A percentile compares a stretch with the other conserved stretches of the same genome.
Conservation (phyloP, 1,284 basidiomycete genomes). For the Ceratobasidium sp. region DNA sequence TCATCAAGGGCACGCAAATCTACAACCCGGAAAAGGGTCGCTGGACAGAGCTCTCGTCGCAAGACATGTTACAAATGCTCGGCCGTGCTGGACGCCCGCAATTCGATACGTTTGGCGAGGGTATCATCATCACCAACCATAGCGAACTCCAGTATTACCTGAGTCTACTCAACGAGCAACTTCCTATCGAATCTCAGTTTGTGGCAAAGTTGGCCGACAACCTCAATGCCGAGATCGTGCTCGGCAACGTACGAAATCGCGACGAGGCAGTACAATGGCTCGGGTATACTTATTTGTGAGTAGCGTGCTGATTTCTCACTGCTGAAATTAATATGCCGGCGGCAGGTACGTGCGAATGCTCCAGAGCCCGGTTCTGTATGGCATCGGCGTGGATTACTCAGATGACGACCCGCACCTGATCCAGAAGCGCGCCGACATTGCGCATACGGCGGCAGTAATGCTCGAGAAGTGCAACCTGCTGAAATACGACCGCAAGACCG, state of each 20-base stretch:
- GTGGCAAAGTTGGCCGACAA: constrained; percentile 94
- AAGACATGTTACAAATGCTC: constrained; percentile 99
- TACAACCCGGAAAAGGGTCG: constrained; percentile 99
- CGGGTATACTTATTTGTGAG: constrained; percentile 91
- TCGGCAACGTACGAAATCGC: constrained; percentile 92
- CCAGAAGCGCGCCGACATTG: constrained; percentile 94
- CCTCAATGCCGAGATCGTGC: constrained; percentile 95
- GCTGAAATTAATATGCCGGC: constrained; percentile 24
- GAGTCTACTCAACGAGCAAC: constrained; percentile 90
- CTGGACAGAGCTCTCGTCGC: constrained; percentile 95
- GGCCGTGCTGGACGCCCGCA: constrained; percentile 97
- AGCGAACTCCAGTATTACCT: constrained; percentile 97
- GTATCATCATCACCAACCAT: constrained; percentile 98
- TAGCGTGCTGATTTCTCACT: constrained; percentile 44
- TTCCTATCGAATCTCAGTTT: constrained; percentile 97
- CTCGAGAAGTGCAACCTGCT: constrained; percentile 94
- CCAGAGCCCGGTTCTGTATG: constrained; percentile 86
- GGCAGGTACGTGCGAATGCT: constrained; percentile 94
- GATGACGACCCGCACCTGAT: constrained; percentile 84
- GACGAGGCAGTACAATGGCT: constrained; percentile 99
- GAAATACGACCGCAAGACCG: constrained; percentile 90
- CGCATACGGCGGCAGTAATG: constrained; percentile 91
- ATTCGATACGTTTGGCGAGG: constrained; percentile 97
- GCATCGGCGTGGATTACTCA: constrained; percentile 88
- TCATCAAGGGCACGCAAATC: constrained; percentile 99